Percentiles rank a stretch among this genome's conserved stretches.
Evolutionary conservation across 495 filamentous ascomycete genomes (phyloP).

Genomic region (Xylaria grammica): DNA sequence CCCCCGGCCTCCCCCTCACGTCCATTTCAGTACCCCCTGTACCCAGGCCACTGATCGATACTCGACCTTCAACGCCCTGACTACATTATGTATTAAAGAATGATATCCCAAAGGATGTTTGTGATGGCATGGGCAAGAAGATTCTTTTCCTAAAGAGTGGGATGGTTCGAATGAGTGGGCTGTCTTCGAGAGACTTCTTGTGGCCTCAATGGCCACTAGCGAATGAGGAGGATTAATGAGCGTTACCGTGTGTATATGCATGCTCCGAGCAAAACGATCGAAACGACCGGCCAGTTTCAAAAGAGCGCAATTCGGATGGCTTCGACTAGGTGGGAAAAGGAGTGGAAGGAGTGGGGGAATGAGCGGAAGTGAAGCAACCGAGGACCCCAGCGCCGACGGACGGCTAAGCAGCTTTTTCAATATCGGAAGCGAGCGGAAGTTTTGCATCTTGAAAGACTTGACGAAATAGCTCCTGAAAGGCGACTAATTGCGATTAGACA

Average conservation of each 20-base stretch:
- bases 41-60: background rate
- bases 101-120: background rate
- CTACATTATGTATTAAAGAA: background rate
- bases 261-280: background rate
- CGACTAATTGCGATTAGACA: slow-evolving; percentile 31
- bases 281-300: slow-evolving; percentile 1
- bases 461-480: background rate
- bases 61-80: background rate
- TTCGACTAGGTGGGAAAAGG: background rate
- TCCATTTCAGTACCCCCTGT: background rate
- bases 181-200: background rate
- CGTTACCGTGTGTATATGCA: background rate
- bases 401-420: background rate
- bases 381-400: slow-evolving; percentile 6
- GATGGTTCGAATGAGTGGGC: slow-evolving; percentile 6
- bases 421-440: slow-evolving; percentile 1
- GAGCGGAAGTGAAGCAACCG: background rate
- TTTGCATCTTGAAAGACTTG: background rate
- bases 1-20: background rate
- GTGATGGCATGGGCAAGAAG: background rate
- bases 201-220: background rate
- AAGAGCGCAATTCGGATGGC: background rate
- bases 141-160: background rate
- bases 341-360: background rate
- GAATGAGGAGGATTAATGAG: background rate